phyloP scores from a whole-genome alignment of 169 alveolate species.

The Eimeria necatrix region DNA sequence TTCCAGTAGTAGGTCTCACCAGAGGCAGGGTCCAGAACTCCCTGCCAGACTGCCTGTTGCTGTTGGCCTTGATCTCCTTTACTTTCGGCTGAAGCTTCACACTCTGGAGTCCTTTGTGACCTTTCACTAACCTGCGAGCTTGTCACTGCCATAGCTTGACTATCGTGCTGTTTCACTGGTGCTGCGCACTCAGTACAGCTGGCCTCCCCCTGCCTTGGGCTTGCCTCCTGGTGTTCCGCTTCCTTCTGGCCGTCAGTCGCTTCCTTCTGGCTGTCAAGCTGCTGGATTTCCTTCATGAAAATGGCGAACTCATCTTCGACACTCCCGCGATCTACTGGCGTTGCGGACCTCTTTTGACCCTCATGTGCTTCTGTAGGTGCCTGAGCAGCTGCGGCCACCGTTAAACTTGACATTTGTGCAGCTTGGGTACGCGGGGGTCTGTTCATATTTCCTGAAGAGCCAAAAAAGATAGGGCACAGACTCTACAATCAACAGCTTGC shows the following conservation, averaged over 20 bases:
- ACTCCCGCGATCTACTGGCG: background rate
- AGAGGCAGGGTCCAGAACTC: conserved; percentile 59
- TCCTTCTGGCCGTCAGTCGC: conserved; percentile 46
- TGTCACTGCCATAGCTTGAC: background rate
- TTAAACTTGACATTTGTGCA: background rate
- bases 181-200: background rate
- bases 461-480: background rate
- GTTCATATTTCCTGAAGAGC: conserved; percentile 1
- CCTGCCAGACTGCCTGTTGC: conserved; percentile 51
- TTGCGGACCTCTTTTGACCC: background rate
- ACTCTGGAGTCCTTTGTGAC: conserved; percentile 2
- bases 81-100: background rate
- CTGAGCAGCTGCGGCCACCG: conserved; percentile 36
- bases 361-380: conserved; percentile 14
- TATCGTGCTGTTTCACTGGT: background rate
- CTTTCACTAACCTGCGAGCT: background rate
- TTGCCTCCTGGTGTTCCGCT: background rate
- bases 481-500: background rate
- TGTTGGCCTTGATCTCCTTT: background rate
- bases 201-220: background rate
- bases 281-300: conserved; percentile 69
- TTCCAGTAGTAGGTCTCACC: conserved; percentile 71
- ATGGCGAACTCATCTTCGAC: conserved; percentile 67
- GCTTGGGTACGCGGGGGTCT: background rate
- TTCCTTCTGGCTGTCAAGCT: conserved; percentile 59